Evolutionary conservation across 768 basidiomycete species (phyloP), one percentile per base, ranked within the genome.

Genomic region (Polyporus arcularius): DNA sequence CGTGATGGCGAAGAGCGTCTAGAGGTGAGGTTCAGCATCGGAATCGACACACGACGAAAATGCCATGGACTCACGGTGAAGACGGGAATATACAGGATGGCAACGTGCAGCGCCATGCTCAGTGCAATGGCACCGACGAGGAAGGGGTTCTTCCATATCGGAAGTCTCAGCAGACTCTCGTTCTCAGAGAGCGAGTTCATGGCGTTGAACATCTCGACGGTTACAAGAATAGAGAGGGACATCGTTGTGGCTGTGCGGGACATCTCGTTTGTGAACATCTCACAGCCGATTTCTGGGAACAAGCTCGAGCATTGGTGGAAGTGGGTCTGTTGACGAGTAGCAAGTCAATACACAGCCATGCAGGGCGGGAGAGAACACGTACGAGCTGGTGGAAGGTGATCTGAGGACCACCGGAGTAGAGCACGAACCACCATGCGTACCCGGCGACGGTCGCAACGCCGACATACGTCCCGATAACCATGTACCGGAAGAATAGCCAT

Each of bases 381-480:
- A 97, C 96, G 63, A 99, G 79, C 75, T 99, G 93, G 70, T 92
- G 80, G 80, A 91, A 98, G 3, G 91, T 82, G 69, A 99, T 98
- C 70, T 95, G 93, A 4, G 96, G 96, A 1, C 96, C 96, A 48
- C 83, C 89, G 15, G 82, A 69, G 73, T 98, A 98, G 74, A 87
- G 90, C 69, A 96, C 79, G 79, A 99, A 99, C 96, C 96, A 98
- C 96, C 96, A 99, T 0, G 94, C 96, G 70, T 99, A 99, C 50
- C 96, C 96, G 66, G 90, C 94, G 28, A 99, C 96, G 28, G 96
- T 98, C 4, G 94, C 96, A 57, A 86, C 85, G 32, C 96, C 96
- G 55, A 99, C 96, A 69, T 98, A 99, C 53, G 84, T 82, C 11
- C 96, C 96, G 60, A 99, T 85, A 55, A 98, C 83, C 81, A 98